These are phyloP conservation scores for Mallotus nudiflorus DNA, from an alignment of 345 rosid genomes.

Conservation along the genomic window DNA sequence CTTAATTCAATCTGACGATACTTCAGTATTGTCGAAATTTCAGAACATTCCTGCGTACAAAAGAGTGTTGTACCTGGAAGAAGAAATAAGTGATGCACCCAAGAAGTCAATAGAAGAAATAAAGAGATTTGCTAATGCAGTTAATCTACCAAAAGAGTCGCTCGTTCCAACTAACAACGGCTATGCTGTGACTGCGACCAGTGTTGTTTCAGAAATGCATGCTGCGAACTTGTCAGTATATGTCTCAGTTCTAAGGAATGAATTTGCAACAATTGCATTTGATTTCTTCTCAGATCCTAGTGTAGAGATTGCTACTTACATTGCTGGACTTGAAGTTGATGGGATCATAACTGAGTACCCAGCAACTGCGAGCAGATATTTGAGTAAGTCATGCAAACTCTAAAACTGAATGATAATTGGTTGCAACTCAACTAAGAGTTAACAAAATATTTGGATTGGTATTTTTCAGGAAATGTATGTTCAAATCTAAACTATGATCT, in stretches of 20 bases:
- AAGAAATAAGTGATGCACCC: slow-evolving; percentile 56
- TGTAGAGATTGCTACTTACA: slow-evolving; percentile 62
- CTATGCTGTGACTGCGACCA: slow-evolving; percentile 45
- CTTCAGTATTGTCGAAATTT: slow-evolving; percentile 60
- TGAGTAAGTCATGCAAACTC: slow-evolving; percentile 43
- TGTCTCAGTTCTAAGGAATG: slow-evolving; percentile 60
- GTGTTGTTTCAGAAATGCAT: slow-evolving; percentile 54
- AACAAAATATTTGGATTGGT: not conserved
- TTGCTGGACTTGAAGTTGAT: slow-evolving; percentile 48
- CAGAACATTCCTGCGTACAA: slow-evolving; percentile 43
- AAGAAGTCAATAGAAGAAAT: slow-evolving; percentile 48
- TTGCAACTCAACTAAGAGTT: too few species aligned
- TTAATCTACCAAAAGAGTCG: slow-evolving; percentile 45
- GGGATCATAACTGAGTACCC: slow-evolving; percentile 81
- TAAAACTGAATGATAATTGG: too few species aligned
- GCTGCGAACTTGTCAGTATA: slow-evolving; percentile 65
- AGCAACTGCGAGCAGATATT: slow-evolving; percentile 67
- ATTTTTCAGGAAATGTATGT: slow-evolving; percentile 64
- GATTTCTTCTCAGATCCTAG: slow-evolving; percentile 78
- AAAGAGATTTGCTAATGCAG: slow-evolving; percentile 71
- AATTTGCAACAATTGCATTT: slow-evolving; percentile 53
- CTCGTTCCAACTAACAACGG: slow-evolving; percentile 35
- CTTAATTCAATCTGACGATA: slow-evolving; percentile 75
- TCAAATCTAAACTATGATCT: slow-evolving; percentile 35
- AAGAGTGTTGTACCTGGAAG: slow-evolving; percentile 50